Evolutionary conservation across 163 green algal species (phyloP).

Genomic region (Scenedesmus sp.): DNA sequence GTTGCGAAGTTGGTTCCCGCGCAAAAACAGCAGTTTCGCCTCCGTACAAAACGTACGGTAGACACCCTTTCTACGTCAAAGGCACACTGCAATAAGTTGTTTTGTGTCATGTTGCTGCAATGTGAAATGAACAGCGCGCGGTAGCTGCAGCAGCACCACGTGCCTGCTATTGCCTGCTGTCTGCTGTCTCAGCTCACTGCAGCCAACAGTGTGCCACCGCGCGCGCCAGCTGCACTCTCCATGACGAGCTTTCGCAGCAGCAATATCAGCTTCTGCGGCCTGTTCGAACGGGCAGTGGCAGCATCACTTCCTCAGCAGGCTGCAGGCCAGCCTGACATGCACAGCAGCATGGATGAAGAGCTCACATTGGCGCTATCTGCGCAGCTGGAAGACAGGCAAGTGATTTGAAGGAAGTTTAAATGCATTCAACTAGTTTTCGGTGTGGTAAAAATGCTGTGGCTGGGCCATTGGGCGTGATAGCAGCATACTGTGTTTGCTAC

Average conservation of each 20-base stretch:
- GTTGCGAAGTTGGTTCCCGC: too few species aligned
- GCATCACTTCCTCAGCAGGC: neutral
- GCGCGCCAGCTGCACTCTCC: neutral
- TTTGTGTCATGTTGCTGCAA: neutral
- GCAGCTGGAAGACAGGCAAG: conserved; percentile 22
- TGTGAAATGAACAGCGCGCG: neutral
- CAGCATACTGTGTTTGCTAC: neutral
- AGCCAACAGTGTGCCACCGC: neutral
- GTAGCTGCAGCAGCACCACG: neutral
- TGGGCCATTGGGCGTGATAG: neutral
- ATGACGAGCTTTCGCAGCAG: neutral
- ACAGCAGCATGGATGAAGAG: neutral
- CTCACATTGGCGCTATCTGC: conserved; percentile 1
- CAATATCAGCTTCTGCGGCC: neutral
- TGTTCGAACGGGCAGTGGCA: neutral
- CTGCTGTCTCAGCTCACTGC: neutral
- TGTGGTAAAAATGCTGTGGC: neutral
- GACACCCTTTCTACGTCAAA: too few species aligned
- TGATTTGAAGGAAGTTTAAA: too few species aligned
- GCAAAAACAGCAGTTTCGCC: too few species aligned
- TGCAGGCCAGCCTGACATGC: neutral
- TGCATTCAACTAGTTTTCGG: neutral
- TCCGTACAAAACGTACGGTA: too few species aligned
- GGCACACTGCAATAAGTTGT: too few species aligned
- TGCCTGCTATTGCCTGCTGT: neutral